Evolutionary conservation across 192 early-diverging fungal genomes (phyloP), one percentile per base, ranked within the genome.

Genomic region (Gonapodya prolifera): DNA sequence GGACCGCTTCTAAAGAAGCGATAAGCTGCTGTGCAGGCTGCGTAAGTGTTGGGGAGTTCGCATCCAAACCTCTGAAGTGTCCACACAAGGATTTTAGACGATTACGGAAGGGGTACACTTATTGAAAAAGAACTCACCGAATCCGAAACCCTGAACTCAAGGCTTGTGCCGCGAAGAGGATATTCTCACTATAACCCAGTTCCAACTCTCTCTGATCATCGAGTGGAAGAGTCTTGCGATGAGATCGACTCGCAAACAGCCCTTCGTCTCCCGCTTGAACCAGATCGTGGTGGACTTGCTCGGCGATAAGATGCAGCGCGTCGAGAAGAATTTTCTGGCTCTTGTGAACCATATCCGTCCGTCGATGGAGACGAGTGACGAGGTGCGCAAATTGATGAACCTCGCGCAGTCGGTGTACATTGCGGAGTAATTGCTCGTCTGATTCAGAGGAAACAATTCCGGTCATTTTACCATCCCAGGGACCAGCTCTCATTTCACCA

Each of bases 161-260:
- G 0, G 91, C 91, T 83, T 91, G 91, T 0, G 88, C 87, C 1
- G 91, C 91, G 81, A 90, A 91, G 75, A 89, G 78, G 29, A 91
- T 89, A 80, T 89, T 90, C 78, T 91, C 91, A 79, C 82, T 84
- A 82, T 90, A 91, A 2, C 86, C 87, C 34, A 84, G 85, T 69
- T 89, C 87, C 33, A 91, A 82, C 85, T 91, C 91, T 1, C 82
- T 45, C 82, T 90, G 90, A 81, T 91, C 91, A 71, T 91, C 91
- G 36, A 88, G 85, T 2, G 91, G 88, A 17, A 91, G 77, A 69
- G 86, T 85, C 30, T 80, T 81, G 33, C 88, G 82, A 78, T 91
- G 90, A 69, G 82, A 82, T 2, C 89, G 84, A 29, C 84, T 82
- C 69, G 85, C 45, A 23, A 61, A 61, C 8, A 61, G 8, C 23